Percentiles rank a stretch among this genome's conserved stretches.
Evolutionary conservation across 352 stramenopile species (phyloP).

Genomic region (Paralagenidium karlingii): DNA sequence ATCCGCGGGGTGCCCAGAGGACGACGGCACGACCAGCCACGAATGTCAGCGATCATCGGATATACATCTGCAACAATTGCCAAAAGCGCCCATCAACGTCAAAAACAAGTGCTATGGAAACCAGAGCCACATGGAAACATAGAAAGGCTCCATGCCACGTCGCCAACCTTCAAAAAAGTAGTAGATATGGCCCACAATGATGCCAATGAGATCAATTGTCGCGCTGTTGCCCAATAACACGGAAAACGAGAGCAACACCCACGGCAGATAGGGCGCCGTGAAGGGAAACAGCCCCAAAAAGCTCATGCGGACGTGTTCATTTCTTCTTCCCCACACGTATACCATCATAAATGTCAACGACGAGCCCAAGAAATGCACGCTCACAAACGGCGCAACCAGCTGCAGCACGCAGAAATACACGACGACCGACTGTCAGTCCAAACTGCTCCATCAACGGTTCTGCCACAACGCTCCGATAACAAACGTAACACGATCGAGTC

Average conservation of each 20-base stretch:
- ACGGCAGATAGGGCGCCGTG: slow-evolving; percentile 96
- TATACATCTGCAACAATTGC: slow-evolving; percentile 84
- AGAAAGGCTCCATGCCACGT: not conserved
- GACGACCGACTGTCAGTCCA: not conserved
- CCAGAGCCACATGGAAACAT: not conserved
- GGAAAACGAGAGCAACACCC: slow-evolving; percentile 96
- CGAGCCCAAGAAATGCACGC: slow-evolving; percentile 96
- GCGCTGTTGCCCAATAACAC: slow-evolving; percentile 91
- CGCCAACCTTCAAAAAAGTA: slow-evolving; percentile 95
- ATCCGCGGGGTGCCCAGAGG: slow-evolving; percentile 87
- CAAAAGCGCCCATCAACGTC: not conserved
- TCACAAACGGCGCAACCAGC: slow-evolving; percentile 92
- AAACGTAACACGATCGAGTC: not conserved
- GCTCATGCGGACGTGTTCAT: slow-evolving; percentile 94
- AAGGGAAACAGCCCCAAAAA: slow-evolving; percentile 98
- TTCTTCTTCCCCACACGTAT: slow-evolving; percentile 95
- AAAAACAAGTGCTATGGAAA: no score
- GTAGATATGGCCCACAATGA: slow-evolving; percentile 98
- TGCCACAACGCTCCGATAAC: no score
- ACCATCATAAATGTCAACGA: slow-evolving; percentile 99
- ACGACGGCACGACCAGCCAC: slow-evolving; percentile 88
- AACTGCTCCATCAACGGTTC: no score
- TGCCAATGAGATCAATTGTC: slow-evolving; percentile 97
- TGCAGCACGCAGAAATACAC: slow-evolving; percentile 9
- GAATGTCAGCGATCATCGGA: slow-evolving; percentile 91